Evolutionary conservation across 768 basidiomycete species (phyloP), one percentile per base, ranked within the genome.

Genomic region (Tulasnella sp.): DNA sequence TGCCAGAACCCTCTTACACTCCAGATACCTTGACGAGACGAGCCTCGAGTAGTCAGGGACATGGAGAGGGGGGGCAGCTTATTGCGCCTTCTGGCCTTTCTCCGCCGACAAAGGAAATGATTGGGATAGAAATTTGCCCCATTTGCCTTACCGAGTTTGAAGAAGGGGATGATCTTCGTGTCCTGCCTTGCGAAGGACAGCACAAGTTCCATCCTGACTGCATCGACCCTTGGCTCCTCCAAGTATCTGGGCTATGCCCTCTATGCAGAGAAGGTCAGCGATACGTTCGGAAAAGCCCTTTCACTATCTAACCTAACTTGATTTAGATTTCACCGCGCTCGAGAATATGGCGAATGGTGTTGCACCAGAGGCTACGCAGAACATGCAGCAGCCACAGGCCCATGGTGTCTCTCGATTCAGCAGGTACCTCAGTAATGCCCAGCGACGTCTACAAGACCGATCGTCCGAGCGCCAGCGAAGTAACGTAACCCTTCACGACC

Each of bases 91-190:
- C 6, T 41, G n/a, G 11, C 35, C 12, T n/a, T 25, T 25, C 43
- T 23, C 17, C 27, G 19, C 45, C 45, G 14, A 57, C 42, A 17
- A 83, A 82, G 1, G 79, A 75, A 36, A 75, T 77, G 12, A 86
- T 88, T 34, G 85, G 85, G 4, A 77, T 79, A 36, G 86, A 91
- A 68, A 89, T 84, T 11, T 97, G 93, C 70, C 92, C 93, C 4
- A 97, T 97, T 60, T 97, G 93, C 68, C 84, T 97, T 59, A 75
- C 88, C 42, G 91, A 94, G 63, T 97, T 97, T 64, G 86, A 92
- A 67, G 84, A 87, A 60, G 93, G 91, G 1, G 93, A 97, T 64
- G 88, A 94, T 67, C 70, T 96, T 12, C 82, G 93, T 21, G 77
- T 94, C 37, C 70, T 97, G 46, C 93, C 92, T 1, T 97, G 93